Evolutionary conservation across 2,329 filamentous ascomycete genomes (phyloP).

Genomic region (Exophiala phaeomuriformis): DNA sequence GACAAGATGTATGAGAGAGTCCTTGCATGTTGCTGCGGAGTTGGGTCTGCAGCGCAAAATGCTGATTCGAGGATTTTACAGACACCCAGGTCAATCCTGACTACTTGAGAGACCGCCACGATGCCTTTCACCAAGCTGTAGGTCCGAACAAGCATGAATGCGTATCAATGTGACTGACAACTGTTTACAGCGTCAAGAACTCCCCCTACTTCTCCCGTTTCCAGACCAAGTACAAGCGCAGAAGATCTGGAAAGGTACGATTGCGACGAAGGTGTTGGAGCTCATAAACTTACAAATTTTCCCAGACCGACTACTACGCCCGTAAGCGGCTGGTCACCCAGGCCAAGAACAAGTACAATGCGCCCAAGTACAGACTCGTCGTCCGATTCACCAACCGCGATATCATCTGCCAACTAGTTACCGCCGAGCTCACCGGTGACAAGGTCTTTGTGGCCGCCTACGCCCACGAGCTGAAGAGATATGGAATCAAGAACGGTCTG

Average conservation of each 20-base stretch:
- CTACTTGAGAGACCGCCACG: slow-evolving; percentile 10
- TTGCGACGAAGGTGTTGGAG: neutral
- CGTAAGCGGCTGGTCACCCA: slow-evolving; percentile 99
- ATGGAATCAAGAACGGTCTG: slow-evolving; percentile 95
- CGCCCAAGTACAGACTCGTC: slow-evolving; percentile 98
- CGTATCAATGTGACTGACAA: slow-evolving; percentile 4
- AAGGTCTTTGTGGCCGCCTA: slow-evolving; percentile 92
- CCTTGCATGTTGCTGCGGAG: slow-evolving; percentile 98
- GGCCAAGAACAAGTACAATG: slow-evolving; percentile 99
- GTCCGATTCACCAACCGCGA: slow-evolving; percentile 99
- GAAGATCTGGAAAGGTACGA: slow-evolving; percentile 63
- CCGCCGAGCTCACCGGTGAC: slow-evolving; percentile 93
- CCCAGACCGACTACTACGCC: slow-evolving; percentile 97
- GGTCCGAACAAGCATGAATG: neutral
- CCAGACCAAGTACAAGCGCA: slow-evolving; percentile 99
- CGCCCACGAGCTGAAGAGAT: slow-evolving; percentile 94
- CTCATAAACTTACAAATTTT: slow-evolving; percentile 2
- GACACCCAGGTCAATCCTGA: slow-evolving; percentile 23
- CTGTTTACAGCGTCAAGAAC: slow-evolving; percentile 63
- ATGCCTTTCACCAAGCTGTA: slow-evolving; percentile 71
- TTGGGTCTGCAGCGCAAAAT: slow-evolving; percentile 95
- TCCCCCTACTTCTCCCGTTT: slow-evolving; percentile 96
- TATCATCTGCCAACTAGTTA: slow-evolving; percentile 96
- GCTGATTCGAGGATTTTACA: slow-evolving; percentile 76
- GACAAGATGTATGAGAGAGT: slow-evolving; percentile 47